phyloP scores from a whole-genome alignment of 768 basidiomycete species.

The Amanita muscaria region DNA sequence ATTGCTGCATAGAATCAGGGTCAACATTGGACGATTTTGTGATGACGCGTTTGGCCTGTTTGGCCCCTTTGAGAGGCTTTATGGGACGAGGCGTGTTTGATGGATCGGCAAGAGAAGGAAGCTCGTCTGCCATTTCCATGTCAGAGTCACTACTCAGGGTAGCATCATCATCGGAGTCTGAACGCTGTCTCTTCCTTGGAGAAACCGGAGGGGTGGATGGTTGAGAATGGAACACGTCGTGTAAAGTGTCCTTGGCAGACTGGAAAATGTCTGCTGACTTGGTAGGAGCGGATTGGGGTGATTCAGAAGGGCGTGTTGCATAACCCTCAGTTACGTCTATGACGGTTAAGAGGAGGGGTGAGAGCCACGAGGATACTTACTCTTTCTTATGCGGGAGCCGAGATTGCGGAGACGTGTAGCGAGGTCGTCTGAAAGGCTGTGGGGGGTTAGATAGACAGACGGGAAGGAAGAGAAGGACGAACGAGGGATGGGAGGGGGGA shows the following conservation, averaged over 20 bases:
- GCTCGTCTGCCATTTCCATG: constrained; percentile 4
- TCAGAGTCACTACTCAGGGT: not conserved
- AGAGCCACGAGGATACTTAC: constrained; percentile 26
- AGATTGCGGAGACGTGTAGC: constrained; percentile 46
- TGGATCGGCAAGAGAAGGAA: not conserved
- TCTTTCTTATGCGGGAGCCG: constrained; percentile 51
- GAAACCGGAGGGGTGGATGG: constrained; percentile 9
- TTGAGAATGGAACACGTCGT: constrained; percentile 29
- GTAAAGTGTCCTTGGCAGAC: constrained; percentile 49
- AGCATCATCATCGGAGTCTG: constrained; percentile 16
- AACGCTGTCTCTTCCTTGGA: constrained; percentile 29
- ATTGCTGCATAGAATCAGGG: not conserved
- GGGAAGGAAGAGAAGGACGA: not conserved
- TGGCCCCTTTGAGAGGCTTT: not conserved
- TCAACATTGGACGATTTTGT: not conserved
- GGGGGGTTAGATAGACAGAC: not conserved
- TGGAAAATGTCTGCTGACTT: constrained; percentile 33
- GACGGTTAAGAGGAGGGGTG: not conserved
- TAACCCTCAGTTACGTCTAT: constrained; percentile 60
- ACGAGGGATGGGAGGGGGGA: not conserved
- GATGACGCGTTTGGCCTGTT: not conserved
- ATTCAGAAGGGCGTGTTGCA: constrained; percentile 24
- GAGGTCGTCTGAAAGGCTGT: constrained; percentile 30
- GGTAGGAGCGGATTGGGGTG: constrained; percentile 31
- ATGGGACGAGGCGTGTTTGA: not conserved